These are phyloP conservation scores for Candida freyschussii DNA, from an alignment of 1,139 yeast genomes.

Conservation along the genomic window DNA sequence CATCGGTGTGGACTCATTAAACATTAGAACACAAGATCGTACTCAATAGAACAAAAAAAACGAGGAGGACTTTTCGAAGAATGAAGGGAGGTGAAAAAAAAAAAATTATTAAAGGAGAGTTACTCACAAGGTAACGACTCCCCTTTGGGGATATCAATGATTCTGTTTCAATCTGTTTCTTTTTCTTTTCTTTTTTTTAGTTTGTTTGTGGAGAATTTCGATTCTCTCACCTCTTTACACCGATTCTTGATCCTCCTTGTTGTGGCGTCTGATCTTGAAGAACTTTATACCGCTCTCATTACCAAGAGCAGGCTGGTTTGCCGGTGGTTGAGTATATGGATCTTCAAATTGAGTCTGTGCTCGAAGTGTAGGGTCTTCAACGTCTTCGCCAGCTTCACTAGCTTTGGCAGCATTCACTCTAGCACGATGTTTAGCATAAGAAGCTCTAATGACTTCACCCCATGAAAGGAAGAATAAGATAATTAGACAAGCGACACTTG, in stretches of 20 bases:
- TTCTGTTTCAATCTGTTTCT: no score
- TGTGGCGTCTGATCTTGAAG: conserved; percentile 66
- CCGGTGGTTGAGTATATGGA: conserved; percentile 24
- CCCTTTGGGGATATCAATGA: no score
- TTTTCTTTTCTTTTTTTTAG: neutral
- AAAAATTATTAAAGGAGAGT: neutral
- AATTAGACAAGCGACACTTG: conserved; percentile 51
- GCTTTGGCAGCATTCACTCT: conserved; percentile 22
- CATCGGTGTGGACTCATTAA: conserved; percentile 3
- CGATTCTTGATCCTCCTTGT: conserved; percentile 53
- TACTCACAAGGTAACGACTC: no score
- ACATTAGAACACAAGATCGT: conserved; percentile 2
- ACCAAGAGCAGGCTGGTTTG: conserved; percentile 22
- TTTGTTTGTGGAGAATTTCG: neutral
- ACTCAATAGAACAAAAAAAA: neutral
- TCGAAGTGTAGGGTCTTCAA: conserved; percentile 16
- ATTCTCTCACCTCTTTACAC: conserved; percentile 31
- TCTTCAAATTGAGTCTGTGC: conserved; percentile 16
- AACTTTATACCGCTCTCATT: conserved; percentile 68
- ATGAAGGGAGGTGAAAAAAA: neutral
- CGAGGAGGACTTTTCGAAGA: neutral
- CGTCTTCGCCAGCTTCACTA: conserved; percentile 14
- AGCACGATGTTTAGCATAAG: conserved; percentile 28
- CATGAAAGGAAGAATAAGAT: conserved; percentile 53
- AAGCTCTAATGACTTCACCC: conserved; percentile 43